Percentiles rank a stretch among this genome's conserved stretches.
Evolutionary conservation across 306 rosid species (phyloP).

Genomic region (Vigna angularis): DNA sequence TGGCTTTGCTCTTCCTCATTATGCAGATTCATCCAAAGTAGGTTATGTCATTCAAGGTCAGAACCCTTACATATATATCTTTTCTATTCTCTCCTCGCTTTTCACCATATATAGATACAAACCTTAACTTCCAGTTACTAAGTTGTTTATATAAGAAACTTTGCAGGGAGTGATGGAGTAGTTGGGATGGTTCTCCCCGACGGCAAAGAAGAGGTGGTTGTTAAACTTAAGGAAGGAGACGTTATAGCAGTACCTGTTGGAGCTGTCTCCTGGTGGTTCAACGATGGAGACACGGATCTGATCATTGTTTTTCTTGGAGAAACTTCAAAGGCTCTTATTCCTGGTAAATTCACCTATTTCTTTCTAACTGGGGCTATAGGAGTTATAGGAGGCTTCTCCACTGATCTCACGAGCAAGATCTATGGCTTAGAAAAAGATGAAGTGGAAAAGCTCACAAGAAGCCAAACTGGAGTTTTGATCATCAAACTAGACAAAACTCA

Average conservation of each 20-base stretch:
- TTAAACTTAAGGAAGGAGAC: conserved; percentile 63
- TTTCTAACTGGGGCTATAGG: conserved; percentile 55
- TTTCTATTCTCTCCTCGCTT: too few relatives aligned
- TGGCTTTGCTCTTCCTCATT: conserved; percentile 82
- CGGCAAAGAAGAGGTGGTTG: conserved; percentile 49
- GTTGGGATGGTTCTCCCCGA: conserved; percentile 54
- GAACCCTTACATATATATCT: not conserved
- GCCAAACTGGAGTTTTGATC: conserved; percentile 55
- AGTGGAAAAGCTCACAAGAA: conserved; percentile 47
- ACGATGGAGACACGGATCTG: conserved; percentile 58
- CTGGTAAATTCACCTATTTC: conserved; percentile 62
- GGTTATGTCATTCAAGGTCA: conserved; percentile 65
- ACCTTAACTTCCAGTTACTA: too few relatives aligned
- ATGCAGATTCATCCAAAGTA: conserved; percentile 60
- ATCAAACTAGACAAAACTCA: conserved; percentile 43
- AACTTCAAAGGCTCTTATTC: conserved; percentile 50
- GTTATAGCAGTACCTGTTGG: conserved; percentile 62
- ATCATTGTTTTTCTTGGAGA: conserved; percentile 56
- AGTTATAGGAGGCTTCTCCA: conserved; percentile 53
- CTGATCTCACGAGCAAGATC: conserved; percentile 46
- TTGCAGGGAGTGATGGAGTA: conserved; percentile 56
- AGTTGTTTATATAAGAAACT: too few relatives aligned
- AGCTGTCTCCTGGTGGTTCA: conserved; percentile 80
- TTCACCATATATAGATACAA: too few relatives aligned
- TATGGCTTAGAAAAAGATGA: conserved; percentile 47